Percentiles rank a stretch among this genome's conserved stretches.
Evolutionary conservation across 2,329 filamentous ascomycete species (phyloP).

Genomic region (Fusarium mundagurra): DNA sequence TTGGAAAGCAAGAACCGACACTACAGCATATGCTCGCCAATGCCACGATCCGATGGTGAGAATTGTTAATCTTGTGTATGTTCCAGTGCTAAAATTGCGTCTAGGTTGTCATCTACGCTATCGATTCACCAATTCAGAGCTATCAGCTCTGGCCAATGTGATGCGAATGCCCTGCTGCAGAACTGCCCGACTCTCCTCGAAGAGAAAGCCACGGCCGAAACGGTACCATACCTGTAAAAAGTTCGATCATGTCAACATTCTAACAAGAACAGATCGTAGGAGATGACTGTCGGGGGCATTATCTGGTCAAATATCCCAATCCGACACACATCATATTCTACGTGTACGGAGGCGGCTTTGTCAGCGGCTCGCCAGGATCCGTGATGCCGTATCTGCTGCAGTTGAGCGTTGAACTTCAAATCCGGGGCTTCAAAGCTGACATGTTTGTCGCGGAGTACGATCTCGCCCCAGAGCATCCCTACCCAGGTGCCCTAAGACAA

Average conservation of each 20-base stretch:
- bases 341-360: not conserved
- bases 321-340: not conserved
- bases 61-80: rapidly evolving
- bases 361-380: not conserved
- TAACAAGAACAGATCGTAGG: not conserved
- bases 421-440: not conserved
- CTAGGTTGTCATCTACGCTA: not conserved
- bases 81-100: not conserved
- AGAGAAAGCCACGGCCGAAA: not conserved
- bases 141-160: not conserved
- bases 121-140: not conserved
- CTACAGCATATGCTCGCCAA: not conserved
- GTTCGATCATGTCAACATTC: not conserved
- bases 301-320: not conserved
- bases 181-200: not conserved
- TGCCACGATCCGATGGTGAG: not conserved
- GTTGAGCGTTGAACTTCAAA: not conserved
- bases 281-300: not conserved
- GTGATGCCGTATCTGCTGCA: not conserved
- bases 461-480: not conserved
- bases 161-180: not conserved
- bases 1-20: not conserved
- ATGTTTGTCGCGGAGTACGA: not conserved
- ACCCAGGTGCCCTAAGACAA: not conserved
- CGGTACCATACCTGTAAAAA: not conserved